These are phyloP conservation scores for Ophiostoma pallidulum DNA, from an alignment of 2,329 filamentous ascomycete species.

Conservation along the genomic window DNA sequence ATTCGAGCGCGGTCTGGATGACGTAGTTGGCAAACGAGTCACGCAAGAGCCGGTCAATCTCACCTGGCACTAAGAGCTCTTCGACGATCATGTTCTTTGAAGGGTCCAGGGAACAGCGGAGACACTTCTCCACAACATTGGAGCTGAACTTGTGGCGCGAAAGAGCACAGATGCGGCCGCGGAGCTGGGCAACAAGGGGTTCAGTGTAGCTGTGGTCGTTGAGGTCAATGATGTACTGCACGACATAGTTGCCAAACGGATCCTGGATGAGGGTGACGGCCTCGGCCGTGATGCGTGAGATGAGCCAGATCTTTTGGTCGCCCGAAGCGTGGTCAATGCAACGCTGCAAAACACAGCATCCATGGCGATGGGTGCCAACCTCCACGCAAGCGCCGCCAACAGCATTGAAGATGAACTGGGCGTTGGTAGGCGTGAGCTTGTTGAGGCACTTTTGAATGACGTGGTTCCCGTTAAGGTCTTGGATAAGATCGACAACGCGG, in stretches of 20 bases:
- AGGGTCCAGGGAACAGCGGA: conserved; percentile 68
- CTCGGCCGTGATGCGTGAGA: conserved; percentile 77
- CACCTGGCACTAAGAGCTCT: conserved; percentile 63
- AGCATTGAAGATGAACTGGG: conserved; percentile 94
- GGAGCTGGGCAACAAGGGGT: conserved; percentile 74
- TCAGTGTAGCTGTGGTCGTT: conserved; percentile 82
- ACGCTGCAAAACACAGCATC: conserved; percentile 94
- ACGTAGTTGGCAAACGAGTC: conserved; percentile 98
- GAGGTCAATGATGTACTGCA: conserved; percentile 96
- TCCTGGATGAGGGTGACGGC: conserved; percentile 89
- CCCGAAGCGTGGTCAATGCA: conserved; percentile 96
- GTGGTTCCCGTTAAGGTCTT: conserved; percentile 96
- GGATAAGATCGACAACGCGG: conserved; percentile 87
- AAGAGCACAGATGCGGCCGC: conserved; percentile 56
- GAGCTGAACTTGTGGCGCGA: conserved; percentile 99
- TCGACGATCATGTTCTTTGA: conserved; percentile 75
- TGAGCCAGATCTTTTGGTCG: conserved; percentile 77
- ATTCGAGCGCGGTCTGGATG: conserved; percentile 90
- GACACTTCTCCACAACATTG: conserved; percentile 94
- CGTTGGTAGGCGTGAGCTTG: conserved; percentile 73
- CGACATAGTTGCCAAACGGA: conserved; percentile 96
- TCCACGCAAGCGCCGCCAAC: conserved; percentile 79
- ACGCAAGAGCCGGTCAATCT: conserved; percentile 80
- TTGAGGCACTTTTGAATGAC: conserved; percentile 99
- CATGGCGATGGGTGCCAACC: conserved; percentile 93